These are phyloP conservation scores for Polytrichum formosum DNA, from an alignment of 225 moss, liverwort and hornwort species.

Conservation along the genomic window DNA sequence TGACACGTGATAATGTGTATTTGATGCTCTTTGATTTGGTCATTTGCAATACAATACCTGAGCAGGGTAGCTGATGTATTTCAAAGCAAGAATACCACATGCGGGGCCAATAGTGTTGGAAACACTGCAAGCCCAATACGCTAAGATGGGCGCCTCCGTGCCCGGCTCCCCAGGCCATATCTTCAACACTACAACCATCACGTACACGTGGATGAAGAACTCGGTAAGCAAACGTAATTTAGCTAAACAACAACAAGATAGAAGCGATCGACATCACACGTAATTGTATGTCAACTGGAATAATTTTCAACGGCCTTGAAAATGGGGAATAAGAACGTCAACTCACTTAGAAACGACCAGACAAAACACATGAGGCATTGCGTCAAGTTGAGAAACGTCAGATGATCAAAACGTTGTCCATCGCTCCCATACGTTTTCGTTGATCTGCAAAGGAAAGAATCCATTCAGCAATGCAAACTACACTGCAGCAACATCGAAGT, in stretches of 20 bases:
- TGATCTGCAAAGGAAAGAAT: conserved; percentile 41
- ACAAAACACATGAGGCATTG: conserved; percentile 74
- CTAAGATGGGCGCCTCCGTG: conserved; percentile 62
- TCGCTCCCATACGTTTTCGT: conserved; percentile 71
- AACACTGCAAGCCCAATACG: conserved; percentile 77
- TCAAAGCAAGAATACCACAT: conserved; percentile 77
- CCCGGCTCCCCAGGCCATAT: conserved; percentile 58
- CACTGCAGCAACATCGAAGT: background rate
- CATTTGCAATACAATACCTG: conserved; percentile 40
- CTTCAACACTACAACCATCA: conserved; percentile 50
- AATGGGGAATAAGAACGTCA: background rate
- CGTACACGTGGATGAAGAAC: conserved; percentile 4
- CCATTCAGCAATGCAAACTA: background rate
- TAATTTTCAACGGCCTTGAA: too few species aligned
- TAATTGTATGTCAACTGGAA: too few species aligned
- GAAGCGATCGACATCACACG: too few species aligned
- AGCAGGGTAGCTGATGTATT: conserved; percentile 91
- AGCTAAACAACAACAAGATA: background rate
- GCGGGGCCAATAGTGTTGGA: conserved; percentile 84
- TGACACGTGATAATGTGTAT: too few species aligned
- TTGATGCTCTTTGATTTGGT: too few species aligned
- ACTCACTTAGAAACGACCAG: conserved; percentile 81
- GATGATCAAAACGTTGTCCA: conserved; percentile 67
- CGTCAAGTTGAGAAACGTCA: conserved; percentile 73
- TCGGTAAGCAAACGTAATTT: background rate